Evolutionary conservation across 2,329 filamentous ascomycete species (phyloP).

Genomic region (Trichoderma brevicompactum): DNA sequence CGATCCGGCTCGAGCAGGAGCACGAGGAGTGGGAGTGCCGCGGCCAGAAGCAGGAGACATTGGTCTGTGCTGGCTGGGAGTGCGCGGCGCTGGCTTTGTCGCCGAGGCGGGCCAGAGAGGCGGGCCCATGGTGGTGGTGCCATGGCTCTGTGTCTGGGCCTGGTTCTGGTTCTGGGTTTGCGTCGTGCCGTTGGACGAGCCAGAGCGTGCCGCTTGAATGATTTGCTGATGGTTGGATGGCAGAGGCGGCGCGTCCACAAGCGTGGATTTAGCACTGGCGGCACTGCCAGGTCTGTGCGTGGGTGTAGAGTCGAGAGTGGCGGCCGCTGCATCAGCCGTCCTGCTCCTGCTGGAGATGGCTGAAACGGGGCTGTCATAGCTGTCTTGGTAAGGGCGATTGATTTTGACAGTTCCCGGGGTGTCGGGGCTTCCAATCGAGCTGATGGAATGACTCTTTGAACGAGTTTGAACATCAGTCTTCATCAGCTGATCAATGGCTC

Average conservation of each 20-base stretch:
- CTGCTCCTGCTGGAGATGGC: constrained; percentile 45
- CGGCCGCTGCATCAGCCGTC: constrained; percentile 43
- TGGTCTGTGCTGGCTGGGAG: constrained; percentile 58
- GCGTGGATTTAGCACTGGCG: constrained; percentile 61
- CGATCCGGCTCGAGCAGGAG: constrained; percentile 48
- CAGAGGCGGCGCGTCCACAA: constrained; percentile 66
- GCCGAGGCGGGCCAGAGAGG: constrained; percentile 83
- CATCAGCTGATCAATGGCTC: constrained; percentile 78
- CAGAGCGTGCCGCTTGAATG: constrained; percentile 76
- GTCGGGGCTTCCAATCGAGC: constrained; percentile 42
- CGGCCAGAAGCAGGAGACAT: constrained; percentile 53
- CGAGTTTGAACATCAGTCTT: constrained; percentile 46
- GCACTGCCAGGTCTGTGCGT: constrained; percentile 71
- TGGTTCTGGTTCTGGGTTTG: constrained; percentile 33
- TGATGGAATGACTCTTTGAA: constrained; percentile 45
- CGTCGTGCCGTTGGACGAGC: constrained; percentile 49
- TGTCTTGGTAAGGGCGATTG: constrained; percentile 51
- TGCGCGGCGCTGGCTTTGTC: constrained; percentile 60
- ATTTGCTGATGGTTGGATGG: constrained; percentile 81
- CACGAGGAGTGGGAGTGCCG: constrained; percentile 63
- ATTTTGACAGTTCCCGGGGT: constrained; percentile 50
- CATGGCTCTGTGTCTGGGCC: constrained; percentile 33
- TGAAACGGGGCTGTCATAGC: constrained; percentile 50
- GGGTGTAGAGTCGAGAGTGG: constrained; percentile 43
- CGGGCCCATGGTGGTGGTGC: constrained; percentile 70